Conservation (phyloP, 257 asterid genomes). For the Striga asiatica region DNA sequence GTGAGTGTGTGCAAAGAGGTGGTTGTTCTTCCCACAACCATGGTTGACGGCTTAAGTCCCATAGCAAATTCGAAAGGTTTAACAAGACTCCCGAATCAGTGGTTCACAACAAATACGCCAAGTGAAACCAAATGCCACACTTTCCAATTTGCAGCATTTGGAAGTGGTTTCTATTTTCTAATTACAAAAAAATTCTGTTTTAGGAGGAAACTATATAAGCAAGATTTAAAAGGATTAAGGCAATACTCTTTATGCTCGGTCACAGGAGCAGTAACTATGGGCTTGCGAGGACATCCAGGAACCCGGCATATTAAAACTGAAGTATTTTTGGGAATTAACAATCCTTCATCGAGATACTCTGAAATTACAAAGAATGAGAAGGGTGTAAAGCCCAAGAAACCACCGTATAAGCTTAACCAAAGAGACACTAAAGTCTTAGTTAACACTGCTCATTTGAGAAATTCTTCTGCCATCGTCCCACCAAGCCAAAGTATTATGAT, state of each 20-base stretch:
- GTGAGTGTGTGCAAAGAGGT: constrained; percentile 5
- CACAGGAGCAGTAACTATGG: constrained; percentile 76
- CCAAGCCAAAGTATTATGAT: constrained; percentile 3
- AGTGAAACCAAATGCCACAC: constrained; percentile 8
- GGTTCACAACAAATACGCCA: not conserved
- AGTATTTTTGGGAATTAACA: constrained; percentile 86
- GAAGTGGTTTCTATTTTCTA: constrained; percentile 7
- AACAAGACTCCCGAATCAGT: constrained; percentile 6
- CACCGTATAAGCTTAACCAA: constrained; percentile 22
- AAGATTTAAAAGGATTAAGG: constrained; percentile 47
- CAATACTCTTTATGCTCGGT: constrained; percentile 69
- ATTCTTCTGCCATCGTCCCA: constrained; percentile 14
- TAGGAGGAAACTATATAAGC: constrained; percentile 21
- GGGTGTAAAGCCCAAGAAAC: constrained; percentile 28
- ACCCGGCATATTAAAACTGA: constrained; percentile 93
- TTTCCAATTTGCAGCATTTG: constrained; percentile 9
- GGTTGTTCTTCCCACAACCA: constrained; percentile 9
- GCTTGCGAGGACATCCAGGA: constrained; percentile 92
- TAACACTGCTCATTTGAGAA: constrained; percentile 8
- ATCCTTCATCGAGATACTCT: constrained; percentile 85
- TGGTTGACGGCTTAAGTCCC: constrained; percentile 10
- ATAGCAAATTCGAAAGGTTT: constrained; percentile 7
- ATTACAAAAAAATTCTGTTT: not conserved
- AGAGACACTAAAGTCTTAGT: too few species aligned
- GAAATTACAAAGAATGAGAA: constrained; percentile 50